A percentile compares a stretch with the other conserved stretches of the same genome.
phyloP scores from a whole-genome alignment of 768 basidiomycete species.

The Tulasnella sp. region DNA sequence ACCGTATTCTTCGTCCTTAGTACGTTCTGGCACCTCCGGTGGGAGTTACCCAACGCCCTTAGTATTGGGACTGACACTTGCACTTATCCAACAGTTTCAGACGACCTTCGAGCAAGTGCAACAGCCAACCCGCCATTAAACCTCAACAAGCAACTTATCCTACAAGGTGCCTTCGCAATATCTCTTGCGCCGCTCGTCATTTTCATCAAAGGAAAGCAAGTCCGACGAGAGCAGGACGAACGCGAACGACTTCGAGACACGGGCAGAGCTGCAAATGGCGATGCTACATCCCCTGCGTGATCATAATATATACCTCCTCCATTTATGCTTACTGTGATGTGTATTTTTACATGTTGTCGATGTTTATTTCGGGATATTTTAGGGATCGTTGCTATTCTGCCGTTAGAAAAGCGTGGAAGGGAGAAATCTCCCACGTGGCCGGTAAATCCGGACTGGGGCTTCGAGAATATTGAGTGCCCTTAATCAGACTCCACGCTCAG shows the following conservation, averaged over 20 bases:
- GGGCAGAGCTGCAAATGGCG: background rate
- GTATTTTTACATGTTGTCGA: background rate
- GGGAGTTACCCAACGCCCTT: background rate
- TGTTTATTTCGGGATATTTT: background rate
- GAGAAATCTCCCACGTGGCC: no score
- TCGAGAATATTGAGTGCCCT: no score
- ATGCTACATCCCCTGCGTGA: background rate
- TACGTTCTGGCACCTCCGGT: conserved; percentile 31
- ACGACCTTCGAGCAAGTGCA: conserved; percentile 56
- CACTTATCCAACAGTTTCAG: conserved; percentile 40
- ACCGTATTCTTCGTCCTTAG: conserved; percentile 56
- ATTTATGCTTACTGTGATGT: background rate
- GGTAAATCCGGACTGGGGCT: no score
- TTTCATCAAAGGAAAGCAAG: conserved; percentile 52
- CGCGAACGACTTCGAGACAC: background rate
- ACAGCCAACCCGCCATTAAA: conserved; percentile 62
- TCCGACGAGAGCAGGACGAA: conserved; percentile 52
- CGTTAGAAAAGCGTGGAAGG: no score
- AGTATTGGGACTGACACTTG: background rate
- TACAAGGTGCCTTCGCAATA: conserved; percentile 50
- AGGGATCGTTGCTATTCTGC: no score
- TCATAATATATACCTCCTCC: background rate
- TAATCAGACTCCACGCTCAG: no score
- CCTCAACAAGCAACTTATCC: conserved; percentile 60
- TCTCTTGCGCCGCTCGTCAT: conserved; percentile 38